Base-by-base conservation (phyloP, 2,329 filamentous ascomycete species). In the Cadophora sp. region DNA sequence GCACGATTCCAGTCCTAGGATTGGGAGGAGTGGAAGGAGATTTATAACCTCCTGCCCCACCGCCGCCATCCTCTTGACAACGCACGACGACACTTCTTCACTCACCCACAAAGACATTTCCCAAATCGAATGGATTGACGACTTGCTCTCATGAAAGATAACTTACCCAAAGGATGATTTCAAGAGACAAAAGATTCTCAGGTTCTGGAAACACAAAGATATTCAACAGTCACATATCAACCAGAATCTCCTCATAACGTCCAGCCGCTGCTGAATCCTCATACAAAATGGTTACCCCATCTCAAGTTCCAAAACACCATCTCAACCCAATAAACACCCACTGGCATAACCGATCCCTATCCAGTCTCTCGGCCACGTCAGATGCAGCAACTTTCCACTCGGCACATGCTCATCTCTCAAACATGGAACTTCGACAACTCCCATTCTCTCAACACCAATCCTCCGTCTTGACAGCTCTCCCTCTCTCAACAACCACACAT, bases 301-400 rank as follows among this genome's bases (percentile, higher is more conserved):
- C 58, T 48, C 50, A 68, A 47, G 50, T 62, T 33, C 16, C 39
- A 3, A 61, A 58, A 59, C 27, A 59, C 7, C 66, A 68, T 30
- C 66, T 62, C 18, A 56, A 59, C 24, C 66, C 66, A 14, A 53
- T 68, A 24, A 62, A 55, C n/a, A 68, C 66, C 6, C 59, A 64
- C 24, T 65, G 66, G 66, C 68, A 71, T 48, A 75, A 76, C 55
- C 64, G 62, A 39, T 73, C 73, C 51, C 65, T 69, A 24, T 74
- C 73, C 30, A 76, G 73, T 48, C 62, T 74, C 22, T 71, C 72
- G 45, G 71, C 73, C 24, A 68, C 62, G 48, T 75, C 75, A 41
- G 72, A 75, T 33, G 65, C 74, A 24, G 69, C 66, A 13, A 74
- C 74, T 39, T 77, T 76, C 63, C 72, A 77, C 64, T 75, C 75